phyloP scores from a whole-genome alignment of 441 rosid species.

The Aleurites moluccanus region DNA sequence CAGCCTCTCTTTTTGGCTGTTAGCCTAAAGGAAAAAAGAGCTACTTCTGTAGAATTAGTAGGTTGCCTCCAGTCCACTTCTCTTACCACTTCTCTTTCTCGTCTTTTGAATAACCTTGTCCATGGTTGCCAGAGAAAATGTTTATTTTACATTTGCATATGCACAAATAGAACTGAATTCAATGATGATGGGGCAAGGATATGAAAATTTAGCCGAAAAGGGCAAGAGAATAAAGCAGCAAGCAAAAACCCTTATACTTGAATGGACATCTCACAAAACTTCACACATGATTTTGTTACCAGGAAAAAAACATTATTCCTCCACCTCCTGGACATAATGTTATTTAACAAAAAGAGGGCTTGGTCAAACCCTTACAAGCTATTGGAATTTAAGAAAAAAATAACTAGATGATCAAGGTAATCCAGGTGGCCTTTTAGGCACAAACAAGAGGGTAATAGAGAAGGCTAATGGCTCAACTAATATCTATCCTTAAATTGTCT shows the following conservation, averaged over 20 bases:
- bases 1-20: constrained; percentile 34
- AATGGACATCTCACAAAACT: constrained; percentile 7
- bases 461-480: not conserved
- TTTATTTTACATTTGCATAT: too few relatives aligned
- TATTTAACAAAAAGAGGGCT: constrained; percentile 11
- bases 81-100: constrained; percentile 14
- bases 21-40: constrained; percentile 29
- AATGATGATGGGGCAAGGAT: not conserved
- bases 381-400: not conserved
- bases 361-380: not conserved
- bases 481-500: not conserved
- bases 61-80: constrained; percentile 17
- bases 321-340: constrained; percentile 18
- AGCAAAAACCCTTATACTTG: too few relatives aligned
- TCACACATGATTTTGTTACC: constrained; percentile 19
- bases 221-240: constrained; percentile 1
- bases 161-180: not conserved
- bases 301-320: constrained; percentile 27
- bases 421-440: not conserved
- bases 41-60: constrained; percentile 22
- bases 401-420: constrained; percentile 5
- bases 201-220: not conserved
- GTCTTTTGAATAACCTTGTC: constrained; percentile 17
- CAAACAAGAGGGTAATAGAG: not conserved
- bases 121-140: not conserved